phyloP scores from a whole-genome alignment of 805 yeast genomes.

The Candida nonsorbophila region DNA sequence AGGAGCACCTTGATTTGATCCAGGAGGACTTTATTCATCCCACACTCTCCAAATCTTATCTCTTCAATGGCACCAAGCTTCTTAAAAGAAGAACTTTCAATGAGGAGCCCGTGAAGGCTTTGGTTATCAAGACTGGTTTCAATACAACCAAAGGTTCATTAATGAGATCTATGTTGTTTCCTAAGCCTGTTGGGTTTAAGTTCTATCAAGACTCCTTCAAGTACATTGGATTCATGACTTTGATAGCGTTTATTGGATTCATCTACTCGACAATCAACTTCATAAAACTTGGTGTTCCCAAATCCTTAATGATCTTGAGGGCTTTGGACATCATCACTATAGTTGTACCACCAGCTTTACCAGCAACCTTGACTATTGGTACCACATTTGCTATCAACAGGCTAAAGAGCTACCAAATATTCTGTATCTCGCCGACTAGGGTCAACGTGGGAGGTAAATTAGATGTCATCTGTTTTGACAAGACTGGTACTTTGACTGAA shows the following conservation, averaged over 20 bases:
- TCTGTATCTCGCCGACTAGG: constrained; percentile 90
- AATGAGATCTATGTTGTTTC: constrained; percentile 92
- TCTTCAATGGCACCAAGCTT: constrained; percentile 86
- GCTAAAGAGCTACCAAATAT: constrained; percentile 58
- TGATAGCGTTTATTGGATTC: constrained; percentile 82
- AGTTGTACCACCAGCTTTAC: constrained; percentile 97
- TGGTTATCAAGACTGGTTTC: constrained; percentile 88
- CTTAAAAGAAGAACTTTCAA: constrained; percentile 73
- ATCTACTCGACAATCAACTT: constrained; percentile 78
- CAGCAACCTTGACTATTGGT: constrained; percentile 95
- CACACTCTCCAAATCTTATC: constrained; percentile 64
- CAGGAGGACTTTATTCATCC: constrained; percentile 60
- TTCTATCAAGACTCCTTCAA: constrained; percentile 93
- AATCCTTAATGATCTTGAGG: constrained; percentile 68
- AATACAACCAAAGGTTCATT: constrained; percentile 93
- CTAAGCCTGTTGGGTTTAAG: constrained; percentile 89
- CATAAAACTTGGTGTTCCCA: constrained; percentile 66
- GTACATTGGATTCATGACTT: constrained; percentile 91
- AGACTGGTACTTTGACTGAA: constrained; percentile 95
- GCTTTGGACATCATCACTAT: constrained; percentile 93
- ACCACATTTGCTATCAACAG: constrained; percentile 86
- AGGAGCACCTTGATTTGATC: constrained; percentile 54
- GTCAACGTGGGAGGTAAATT: constrained; percentile 95
- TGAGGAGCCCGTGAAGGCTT: constrained; percentile 77
- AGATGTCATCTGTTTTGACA: constrained; percentile 89